Conservation (phyloP, 768 basidiomycete species). For the Obba rivulosa region DNA sequence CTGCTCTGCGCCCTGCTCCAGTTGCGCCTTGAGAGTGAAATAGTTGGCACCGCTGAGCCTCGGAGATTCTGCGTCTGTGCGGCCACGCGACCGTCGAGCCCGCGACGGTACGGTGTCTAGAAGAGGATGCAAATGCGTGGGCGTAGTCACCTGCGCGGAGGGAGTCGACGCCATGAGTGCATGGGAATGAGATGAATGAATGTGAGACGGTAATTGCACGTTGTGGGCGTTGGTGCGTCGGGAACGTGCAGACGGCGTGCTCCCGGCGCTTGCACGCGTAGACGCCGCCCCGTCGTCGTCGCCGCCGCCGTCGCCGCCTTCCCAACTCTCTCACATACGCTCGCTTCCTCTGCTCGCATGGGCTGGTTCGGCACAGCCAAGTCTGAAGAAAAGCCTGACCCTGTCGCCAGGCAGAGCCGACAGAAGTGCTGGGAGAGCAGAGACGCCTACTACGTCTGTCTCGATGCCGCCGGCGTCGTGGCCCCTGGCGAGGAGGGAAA, state of each 20-base stretch:
- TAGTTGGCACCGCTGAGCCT: slow-evolving; percentile 38
- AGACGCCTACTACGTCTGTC: slow-evolving; percentile 81
- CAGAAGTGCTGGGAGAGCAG: slow-evolving; percentile 81
- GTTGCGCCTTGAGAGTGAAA: slow-evolving; percentile 57
- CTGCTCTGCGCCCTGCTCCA: slow-evolving; percentile 38
- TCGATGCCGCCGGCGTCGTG: slow-evolving; percentile 63
- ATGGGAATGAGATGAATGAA: not conserved
- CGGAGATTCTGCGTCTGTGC: slow-evolving; percentile 10
- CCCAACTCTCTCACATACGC: not conserved
- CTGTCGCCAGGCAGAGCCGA: slow-evolving; percentile 57
- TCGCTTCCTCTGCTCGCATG: slow-evolving; percentile 11
- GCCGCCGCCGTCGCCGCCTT: not conserved
- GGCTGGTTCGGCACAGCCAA: slow-evolving; percentile 35
- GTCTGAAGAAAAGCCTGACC: slow-evolving; percentile 32
- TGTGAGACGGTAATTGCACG: not conserved
- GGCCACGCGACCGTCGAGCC: slow-evolving; percentile 43
- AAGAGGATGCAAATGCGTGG: slow-evolving; percentile 61
- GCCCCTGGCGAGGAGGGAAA: slow-evolving; percentile 69
- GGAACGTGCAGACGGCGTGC: not conserved
- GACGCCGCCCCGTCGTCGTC: slow-evolving; percentile 1
- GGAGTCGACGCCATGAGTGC: slow-evolving; percentile 12
- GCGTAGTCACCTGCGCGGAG: slow-evolving; percentile 19
- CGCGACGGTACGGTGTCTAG: slow-evolving; percentile 41
- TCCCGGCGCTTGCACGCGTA: not conserved
- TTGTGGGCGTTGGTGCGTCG: not conserved